Evolutionary conservation across 2,329 filamentous ascomycete species (phyloP).

Genomic region (Cytospora chrysosperma): DNA sequence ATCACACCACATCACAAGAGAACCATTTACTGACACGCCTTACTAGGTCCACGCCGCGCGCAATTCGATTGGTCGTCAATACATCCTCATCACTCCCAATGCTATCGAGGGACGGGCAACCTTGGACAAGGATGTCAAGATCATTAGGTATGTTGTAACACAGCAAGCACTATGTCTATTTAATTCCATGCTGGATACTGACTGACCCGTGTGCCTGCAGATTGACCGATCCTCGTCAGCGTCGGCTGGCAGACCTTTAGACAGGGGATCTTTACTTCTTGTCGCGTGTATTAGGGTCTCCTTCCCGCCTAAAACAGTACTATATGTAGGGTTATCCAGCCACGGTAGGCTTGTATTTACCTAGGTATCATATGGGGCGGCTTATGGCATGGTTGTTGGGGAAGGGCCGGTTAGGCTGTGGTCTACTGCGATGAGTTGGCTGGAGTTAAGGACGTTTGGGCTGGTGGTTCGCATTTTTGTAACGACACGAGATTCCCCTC

Average conservation of each 20-base stretch:
- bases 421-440: not conserved
- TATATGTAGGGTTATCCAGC: not conserved
- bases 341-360: not conserved
- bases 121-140: conserved; percentile 69
- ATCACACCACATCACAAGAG: not conserved
- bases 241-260: conserved; percentile 38
- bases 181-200: not conserved
- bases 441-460: not conserved
- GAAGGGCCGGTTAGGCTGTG: not conserved
- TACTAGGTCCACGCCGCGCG: conserved; percentile 76
- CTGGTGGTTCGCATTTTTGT: not conserved
- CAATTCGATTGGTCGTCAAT: conserved; percentile 85
- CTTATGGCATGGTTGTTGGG: not conserved
- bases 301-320: not conserved
- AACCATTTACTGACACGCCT: conserved; percentile 25
- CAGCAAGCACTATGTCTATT: not conserved
- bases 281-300: not conserved
- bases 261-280: not conserved
- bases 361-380: not conserved
- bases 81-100: conserved; percentile 94
- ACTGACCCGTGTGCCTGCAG: conserved; percentile 34
- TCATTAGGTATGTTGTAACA: conserved; percentile 61
- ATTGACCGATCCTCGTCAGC: conserved; percentile 59
- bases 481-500: not conserved
- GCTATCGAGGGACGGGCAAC: conserved; percentile 64